Evolutionary conservation across 1,139 yeast genomes (phyloP).

Genomic region (Yamadazyma buinensis): DNA sequence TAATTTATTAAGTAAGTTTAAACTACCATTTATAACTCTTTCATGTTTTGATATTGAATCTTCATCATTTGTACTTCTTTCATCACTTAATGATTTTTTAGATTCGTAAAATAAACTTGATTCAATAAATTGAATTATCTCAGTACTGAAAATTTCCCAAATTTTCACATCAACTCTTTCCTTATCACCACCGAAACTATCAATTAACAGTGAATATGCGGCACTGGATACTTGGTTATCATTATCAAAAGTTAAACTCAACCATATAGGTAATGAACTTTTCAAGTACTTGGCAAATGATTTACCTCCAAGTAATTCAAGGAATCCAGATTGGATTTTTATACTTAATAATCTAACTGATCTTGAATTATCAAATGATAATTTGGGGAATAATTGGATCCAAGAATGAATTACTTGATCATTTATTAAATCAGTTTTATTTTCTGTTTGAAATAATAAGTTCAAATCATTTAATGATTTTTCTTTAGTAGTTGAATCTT

Average conservation of each 20-base stretch:
- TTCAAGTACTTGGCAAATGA: slow-evolving; percentile 59
- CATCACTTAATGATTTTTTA: slow-evolving; percentile 67
- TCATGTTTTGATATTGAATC: slow-evolving; percentile 68
- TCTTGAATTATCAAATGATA: slow-evolving; percentile 68
- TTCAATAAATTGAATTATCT: slow-evolving; percentile 51
- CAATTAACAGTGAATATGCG: slow-evolving; percentile 44
- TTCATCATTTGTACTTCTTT: slow-evolving; percentile 62
- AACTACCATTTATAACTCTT: slow-evolving; percentile 52
- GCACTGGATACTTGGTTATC: slow-evolving; percentile 59
- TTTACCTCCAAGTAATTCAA: slow-evolving; percentile 56
- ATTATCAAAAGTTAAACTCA: slow-evolving; percentile 65
- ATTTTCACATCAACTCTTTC: slow-evolving; percentile 51
- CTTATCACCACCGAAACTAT: slow-evolving; percentile 53
- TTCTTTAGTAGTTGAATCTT: slow-evolving; percentile 81
- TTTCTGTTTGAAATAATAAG: slow-evolving; percentile 19
- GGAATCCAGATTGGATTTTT: slow-evolving; percentile 52
- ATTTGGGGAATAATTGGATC: slow-evolving; percentile 79
- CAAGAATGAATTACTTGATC: slow-evolving; percentile 60
- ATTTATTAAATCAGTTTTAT: slow-evolving; percentile 23
- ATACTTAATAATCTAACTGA: slow-evolving; percentile 60
- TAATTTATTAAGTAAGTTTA: slow-evolving; percentile 48
- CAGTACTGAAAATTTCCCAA: slow-evolving; percentile 56
- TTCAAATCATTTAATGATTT: slow-evolving; percentile 64
- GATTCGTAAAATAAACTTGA: slow-evolving; percentile 56
- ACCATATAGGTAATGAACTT: slow-evolving; percentile 69